These are phyloP conservation scores for Termitomyces bulborhizus DNA, from an alignment of 768 basidiomycete genomes.

Conservation along the genomic window DNA sequence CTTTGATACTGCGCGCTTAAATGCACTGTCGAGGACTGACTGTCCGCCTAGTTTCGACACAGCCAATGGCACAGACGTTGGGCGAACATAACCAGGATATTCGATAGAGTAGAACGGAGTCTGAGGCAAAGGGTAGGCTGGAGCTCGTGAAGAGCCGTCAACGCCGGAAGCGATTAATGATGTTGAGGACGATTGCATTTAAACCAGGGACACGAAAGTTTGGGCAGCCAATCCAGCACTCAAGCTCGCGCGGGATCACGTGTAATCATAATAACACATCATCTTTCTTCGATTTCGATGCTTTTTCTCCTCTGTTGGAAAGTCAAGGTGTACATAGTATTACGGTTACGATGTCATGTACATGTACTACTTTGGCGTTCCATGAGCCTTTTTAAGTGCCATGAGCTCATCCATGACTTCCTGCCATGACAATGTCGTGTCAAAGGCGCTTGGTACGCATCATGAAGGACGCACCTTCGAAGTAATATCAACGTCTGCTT, in stretches of 20 bases:
- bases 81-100: constrained; percentile 81
- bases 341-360: not conserved
- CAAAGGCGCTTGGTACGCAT: not conserved
- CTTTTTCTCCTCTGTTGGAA: not conserved
- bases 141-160: constrained; percentile 14
- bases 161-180: not conserved
- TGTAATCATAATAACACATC: not conserved
- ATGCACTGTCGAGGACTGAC: constrained; percentile 64
- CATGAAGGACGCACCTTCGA: constrained; percentile 38
- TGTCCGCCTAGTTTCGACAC: constrained; percentile 67
- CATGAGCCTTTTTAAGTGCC: constrained; percentile 19
- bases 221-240: too few relatives aligned
- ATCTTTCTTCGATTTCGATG: too few relatives aligned
- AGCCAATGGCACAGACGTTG: constrained; percentile 54
- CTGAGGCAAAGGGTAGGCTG: constrained; percentile 42
- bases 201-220: too few relatives aligned
- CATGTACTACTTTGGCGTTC: constrained; percentile 11
- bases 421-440: constrained; percentile 20
- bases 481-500: constrained; percentile 53
- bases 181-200: constrained; percentile 11
- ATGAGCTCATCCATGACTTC: constrained; percentile 42
- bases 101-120: constrained; percentile 75
- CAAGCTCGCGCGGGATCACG: not conserved
- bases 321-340: not conserved
- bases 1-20: constrained; percentile 62